phyloP scores from a whole-genome alignment of 2,329 filamentous ascomycete genomes.

The Neophaeococcomyces aloes region DNA sequence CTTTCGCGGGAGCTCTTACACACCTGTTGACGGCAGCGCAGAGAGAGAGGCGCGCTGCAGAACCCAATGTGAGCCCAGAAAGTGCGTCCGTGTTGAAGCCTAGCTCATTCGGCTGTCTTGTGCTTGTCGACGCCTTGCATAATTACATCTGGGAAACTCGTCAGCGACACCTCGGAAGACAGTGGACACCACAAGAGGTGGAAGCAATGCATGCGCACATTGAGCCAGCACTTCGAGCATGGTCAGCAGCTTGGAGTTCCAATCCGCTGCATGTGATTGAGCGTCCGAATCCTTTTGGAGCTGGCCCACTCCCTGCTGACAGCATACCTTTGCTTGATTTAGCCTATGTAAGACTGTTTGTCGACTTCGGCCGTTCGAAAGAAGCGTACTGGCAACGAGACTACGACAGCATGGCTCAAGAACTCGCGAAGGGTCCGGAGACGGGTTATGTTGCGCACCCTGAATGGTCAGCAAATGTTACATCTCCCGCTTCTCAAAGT shows the following conservation, averaged over 20 bases:
- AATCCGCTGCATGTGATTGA: constrained; percentile 77
- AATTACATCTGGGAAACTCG: constrained; percentile 98
- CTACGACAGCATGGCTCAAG: constrained; percentile 82
- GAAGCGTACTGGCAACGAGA: constrained; percentile 91
- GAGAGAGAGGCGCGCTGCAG: constrained; percentile 25
- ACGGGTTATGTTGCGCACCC: not conserved
- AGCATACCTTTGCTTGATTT: constrained; percentile 84
- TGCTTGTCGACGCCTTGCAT: constrained; percentile 88
- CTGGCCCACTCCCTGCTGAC: constrained; percentile 75
- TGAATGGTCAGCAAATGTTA: not conserved
- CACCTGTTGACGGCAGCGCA: constrained; percentile 65
- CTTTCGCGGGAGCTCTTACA: constrained; percentile 73
- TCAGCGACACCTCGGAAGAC: constrained; percentile 73
- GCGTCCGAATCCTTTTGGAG: constrained; percentile 70
- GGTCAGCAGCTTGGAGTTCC: constrained; percentile 84
- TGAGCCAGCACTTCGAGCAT: constrained; percentile 83
- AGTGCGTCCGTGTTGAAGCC: constrained; percentile 47
- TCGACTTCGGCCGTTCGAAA: constrained; percentile 84
- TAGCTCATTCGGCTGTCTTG: constrained; percentile 82
- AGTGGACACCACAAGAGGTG: constrained; percentile 86
- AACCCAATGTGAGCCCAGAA: not conserved
- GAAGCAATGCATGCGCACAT: constrained; percentile 95
- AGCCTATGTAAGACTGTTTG: constrained; percentile 83
- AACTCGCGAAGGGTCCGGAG: constrained; percentile 67
- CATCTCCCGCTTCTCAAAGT: not conserved